phyloP scores from a whole-genome alignment of 2,329 filamentous ascomycete genomes.

The Aspergillus sp. region DNA sequence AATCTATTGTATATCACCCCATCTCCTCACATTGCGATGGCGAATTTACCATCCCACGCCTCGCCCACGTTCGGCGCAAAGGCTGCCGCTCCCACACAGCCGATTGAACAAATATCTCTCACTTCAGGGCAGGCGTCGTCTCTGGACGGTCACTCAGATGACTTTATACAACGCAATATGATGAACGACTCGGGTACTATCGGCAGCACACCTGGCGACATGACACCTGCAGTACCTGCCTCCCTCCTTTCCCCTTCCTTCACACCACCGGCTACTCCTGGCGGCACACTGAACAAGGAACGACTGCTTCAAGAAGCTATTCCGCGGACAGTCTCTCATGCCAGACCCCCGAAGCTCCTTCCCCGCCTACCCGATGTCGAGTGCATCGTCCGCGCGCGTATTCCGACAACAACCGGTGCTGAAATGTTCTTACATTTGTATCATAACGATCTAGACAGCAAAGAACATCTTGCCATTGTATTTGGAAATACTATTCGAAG shows the following conservation, averaged over 20 bases:
- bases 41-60: constrained; percentile 56
- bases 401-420: constrained; percentile 84
- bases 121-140: constrained; percentile 11
- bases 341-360: constrained; percentile 70
- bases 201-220: constrained; percentile 28
- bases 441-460: constrained; percentile 86
- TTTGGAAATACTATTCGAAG: constrained; percentile 82
- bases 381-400: constrained; percentile 90
- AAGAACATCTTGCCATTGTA: constrained; percentile 95
- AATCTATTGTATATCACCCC: background rate
- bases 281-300: constrained; percentile 37
- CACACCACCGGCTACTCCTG: constrained; percentile 48
- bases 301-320: constrained; percentile 27
- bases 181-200: constrained; percentile 19
- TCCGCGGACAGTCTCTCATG: constrained; percentile 27
- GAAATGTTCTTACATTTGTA: constrained; percentile 98
- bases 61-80: constrained; percentile 51
- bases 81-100: constrained; percentile 23
- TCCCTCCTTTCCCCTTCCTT: constrained; percentile 55
- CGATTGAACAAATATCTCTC: constrained; percentile 26
- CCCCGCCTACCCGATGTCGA: constrained; percentile 78
- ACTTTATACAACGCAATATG: constrained; percentile 17
- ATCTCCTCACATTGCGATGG: constrained; percentile 42
- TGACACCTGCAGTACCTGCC: constrained; percentile 50
- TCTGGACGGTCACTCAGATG: constrained; percentile 13